Conservation (phyloP, 768 basidiomycete species). For the Boletus reticulatus region DNA sequence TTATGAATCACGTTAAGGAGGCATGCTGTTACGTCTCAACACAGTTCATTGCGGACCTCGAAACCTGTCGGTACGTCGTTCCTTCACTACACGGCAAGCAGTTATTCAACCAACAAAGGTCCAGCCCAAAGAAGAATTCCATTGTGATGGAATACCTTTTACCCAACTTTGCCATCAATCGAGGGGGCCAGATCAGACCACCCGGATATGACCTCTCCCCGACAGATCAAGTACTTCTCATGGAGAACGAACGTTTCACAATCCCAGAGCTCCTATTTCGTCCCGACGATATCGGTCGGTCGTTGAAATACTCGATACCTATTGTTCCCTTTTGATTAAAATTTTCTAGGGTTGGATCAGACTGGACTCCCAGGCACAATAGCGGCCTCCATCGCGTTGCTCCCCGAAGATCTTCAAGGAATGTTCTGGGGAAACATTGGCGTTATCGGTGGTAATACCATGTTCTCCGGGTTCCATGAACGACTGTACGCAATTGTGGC, state of each 20-base stretch:
- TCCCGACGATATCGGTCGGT: slow-evolving; percentile 84
- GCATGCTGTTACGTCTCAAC: slow-evolving; percentile 82
- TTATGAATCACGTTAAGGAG: slow-evolving; percentile 93
- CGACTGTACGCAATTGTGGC: slow-evolving; percentile 61
- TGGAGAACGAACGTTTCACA: slow-evolving; percentile 90
- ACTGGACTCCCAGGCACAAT: slow-evolving; percentile 76
- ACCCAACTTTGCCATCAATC: slow-evolving; percentile 77
- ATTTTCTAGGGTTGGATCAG: slow-evolving; percentile 66
- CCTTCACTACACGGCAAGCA: slow-evolving; percentile 15
- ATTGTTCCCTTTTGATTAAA: slow-evolving; percentile 2
- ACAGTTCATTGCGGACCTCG: slow-evolving; percentile 70
- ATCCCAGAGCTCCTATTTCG: slow-evolving; percentile 93
- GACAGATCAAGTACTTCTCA: slow-evolving; percentile 68
- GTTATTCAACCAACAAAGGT: slow-evolving; percentile 37
- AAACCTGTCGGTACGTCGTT: slow-evolving; percentile 68
- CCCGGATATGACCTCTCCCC: slow-evolving; percentile 52
- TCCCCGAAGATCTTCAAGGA: slow-evolving; percentile 81
- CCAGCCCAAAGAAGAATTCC: slow-evolving; percentile 53
- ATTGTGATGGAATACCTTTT: slow-evolving; percentile 89
- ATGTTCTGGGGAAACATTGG: slow-evolving; percentile 97
- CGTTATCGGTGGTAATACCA: slow-evolving; percentile 80
- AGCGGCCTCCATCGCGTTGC: slow-evolving; percentile 67
- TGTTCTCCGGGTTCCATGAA: slow-evolving; percentile 68
- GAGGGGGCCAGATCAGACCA: slow-evolving; percentile 53
- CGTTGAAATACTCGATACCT: slow-evolving; percentile 7